Conservation (phyloP, 164 flowering plant species). For the Magnolia kwangsiensis region DNA sequence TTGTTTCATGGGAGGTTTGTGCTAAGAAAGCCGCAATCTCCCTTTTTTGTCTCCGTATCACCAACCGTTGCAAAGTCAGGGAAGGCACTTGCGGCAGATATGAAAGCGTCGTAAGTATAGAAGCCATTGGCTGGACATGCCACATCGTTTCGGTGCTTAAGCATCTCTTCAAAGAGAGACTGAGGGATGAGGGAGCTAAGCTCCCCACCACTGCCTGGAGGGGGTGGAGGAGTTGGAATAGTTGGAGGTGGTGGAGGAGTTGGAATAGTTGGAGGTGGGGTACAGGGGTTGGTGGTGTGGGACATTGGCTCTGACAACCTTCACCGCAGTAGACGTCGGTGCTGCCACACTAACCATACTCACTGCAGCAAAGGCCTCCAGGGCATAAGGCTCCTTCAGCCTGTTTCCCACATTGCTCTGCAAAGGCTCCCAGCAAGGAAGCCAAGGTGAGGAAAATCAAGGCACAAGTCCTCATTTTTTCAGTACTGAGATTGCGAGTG, state of each 20-base stretch:
- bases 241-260: neutral
- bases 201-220: too few species aligned
- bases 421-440: neutral
- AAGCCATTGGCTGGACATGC: too few species aligned
- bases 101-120: conserved; percentile 39
- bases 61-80: conserved; percentile 36
- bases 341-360: conserved; percentile 9
- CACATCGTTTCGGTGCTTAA: too few species aligned
- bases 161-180: too few species aligned
- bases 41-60: conserved; percentile 19
- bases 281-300: neutral
- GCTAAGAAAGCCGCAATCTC: conserved; percentile 18
- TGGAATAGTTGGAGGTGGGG: neutral
- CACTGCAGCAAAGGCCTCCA: conserved; percentile 4
- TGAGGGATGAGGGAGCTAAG: too few species aligned
- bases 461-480: neutral
- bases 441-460: neutral
- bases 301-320: conserved; percentile 6
- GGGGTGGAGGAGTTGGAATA: too few species aligned
- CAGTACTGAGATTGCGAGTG: too few species aligned
- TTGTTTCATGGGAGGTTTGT: conserved; percentile 19
- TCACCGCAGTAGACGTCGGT: neutral
- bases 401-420: conserved; percentile 6
- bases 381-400: conserved; percentile 3
- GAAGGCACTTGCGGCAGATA: conserved; percentile 37